Conservation (phyloP, 2,329 filamentous ascomycete species). For the Aspergillus tubingensis region DNA sequence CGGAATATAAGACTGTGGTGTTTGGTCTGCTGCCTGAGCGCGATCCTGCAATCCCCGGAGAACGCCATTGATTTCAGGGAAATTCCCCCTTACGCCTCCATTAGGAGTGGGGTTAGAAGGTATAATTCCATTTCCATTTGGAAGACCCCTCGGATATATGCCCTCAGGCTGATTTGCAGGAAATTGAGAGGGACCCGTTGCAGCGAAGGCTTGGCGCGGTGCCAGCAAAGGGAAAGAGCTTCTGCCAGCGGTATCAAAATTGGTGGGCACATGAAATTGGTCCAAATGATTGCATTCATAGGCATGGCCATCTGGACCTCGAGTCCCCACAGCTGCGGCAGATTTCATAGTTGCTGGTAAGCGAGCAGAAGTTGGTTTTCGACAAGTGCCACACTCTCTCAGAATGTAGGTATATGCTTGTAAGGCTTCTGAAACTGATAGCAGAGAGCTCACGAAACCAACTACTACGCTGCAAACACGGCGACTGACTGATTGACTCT, state of each 20-base stretch:
- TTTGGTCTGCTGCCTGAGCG: conserved; percentile 17
- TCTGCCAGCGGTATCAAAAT: conserved; percentile 5
- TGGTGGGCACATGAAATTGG: conserved; percentile 17
- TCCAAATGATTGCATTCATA: conserved; percentile 13
- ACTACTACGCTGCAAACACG: conserved; percentile 1
- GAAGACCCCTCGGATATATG: conserved; percentile 11
- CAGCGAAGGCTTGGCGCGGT: conserved; percentile 3
- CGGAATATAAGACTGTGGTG: conserved; percentile 12
- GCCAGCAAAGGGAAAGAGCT: conserved; percentile 6
- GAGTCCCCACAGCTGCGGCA: conserved; percentile 23
- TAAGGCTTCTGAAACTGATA: too few species aligned
- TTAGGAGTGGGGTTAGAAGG: not conserved
- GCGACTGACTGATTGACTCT: conserved; percentile 3
- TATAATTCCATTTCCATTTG: not conserved
- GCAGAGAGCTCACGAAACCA: not conserved
- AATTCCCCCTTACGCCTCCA: not conserved
- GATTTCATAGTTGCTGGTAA: conserved; percentile 27
- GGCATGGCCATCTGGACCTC: conserved; percentile 15
- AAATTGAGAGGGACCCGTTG: conserved; percentile 3
- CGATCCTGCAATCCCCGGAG: conserved; percentile 15
- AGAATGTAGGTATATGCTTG: too few species aligned
- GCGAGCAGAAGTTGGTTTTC: not conserved
- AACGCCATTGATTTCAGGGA: not conserved
- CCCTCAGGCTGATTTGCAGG: conserved; percentile 24
- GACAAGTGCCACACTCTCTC: too few species aligned